Evolutionary conservation across 148 eudicot genomes (phyloP), one percentile per base, ranked within the genome.

Genomic region (Limonium bicolor): DNA sequence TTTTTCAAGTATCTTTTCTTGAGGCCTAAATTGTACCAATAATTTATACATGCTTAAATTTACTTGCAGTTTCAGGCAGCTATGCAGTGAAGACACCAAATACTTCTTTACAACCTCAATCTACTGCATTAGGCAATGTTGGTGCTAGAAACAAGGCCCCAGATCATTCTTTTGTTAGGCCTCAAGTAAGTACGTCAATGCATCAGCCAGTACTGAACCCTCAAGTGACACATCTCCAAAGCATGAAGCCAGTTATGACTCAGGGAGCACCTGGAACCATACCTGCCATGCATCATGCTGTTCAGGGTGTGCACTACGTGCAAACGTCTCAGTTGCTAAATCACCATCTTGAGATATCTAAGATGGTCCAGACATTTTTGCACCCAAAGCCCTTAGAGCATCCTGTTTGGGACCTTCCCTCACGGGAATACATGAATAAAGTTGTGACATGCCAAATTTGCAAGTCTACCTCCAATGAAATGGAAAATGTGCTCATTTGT

Each of bases 401-500:
- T 21, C 68, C 74, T 42, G 43, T 53, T 22, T 92, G 95, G 99
- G 73, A 58, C 48, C 76, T 82, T 56, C 95, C 95, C 52, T 81
- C 99, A 18, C 75, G 88, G 47, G 94, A 78, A 36, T 92, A 84
- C 60, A 81, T 92, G 94, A 85, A 47, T 44, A 81, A 71, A 65
- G 53, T 94, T 29, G 19, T 85, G 60, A 27, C 74, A 51, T 92
- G 99, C 50, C 99, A 92, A 50, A 67, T 69, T 50, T 92, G 99
- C 88, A 78, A 76, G 62, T 21, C 46, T 17, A 45, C 30, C 21
- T 50, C 69, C 29, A 74, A 55, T 36, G 94, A 82, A 38, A 79
- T 85, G 48, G 95, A 85, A 37, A 76, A 53, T 54, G 62, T 85
- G 57, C 73, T 81, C 54, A 67, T 90, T 41, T 90, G 99, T 69